Evolutionary conservation across 768 basidiomycete genomes (phyloP).

Genomic region (Mycena alexandri): DNA sequence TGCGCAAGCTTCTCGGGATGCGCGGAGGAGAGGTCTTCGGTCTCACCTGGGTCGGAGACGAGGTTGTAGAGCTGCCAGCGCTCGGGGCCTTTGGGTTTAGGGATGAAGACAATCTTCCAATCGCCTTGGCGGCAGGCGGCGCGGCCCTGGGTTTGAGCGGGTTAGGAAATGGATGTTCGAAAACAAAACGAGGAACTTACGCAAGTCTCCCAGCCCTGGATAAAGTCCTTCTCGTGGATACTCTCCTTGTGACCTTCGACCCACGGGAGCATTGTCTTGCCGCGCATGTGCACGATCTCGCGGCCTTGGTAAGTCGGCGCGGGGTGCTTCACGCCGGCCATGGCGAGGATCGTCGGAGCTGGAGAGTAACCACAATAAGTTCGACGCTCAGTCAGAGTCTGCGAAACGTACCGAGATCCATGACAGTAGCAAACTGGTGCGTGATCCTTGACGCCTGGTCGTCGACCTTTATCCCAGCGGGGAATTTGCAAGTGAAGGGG

Average conservation of each 20-base stretch:
- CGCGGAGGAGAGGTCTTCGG: neutral
- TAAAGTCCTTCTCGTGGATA: constrained; percentile 27
- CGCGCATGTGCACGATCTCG: constrained; percentile 25
- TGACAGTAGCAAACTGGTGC: constrained; percentile 17
- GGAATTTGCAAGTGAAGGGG: constrained; percentile 20
- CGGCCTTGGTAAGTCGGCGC: constrained; percentile 21
- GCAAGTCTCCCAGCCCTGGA: constrained; percentile 22
- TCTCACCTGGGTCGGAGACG: constrained; percentile 20
- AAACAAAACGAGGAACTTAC: constrained; percentile 4
- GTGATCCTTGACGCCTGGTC: constrained; percentile 11
- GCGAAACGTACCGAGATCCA: constrained; percentile 13
- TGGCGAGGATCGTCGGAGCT: constrained; percentile 24
- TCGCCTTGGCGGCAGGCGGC: constrained; percentile 24
- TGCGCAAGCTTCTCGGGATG: constrained; percentile 11
- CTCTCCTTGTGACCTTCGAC: constrained; percentile 1
- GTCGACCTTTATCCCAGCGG: constrained; percentile 5
- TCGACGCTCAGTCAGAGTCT: too few relatives aligned
- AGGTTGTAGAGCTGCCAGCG: constrained; percentile 25
- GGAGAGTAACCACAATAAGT: neutral
- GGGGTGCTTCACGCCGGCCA: constrained; percentile 22
- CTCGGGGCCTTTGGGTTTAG: constrained; percentile 17
- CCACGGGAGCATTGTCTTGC: constrained; percentile 24
- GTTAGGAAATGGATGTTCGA: neutral
- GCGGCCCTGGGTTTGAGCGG: constrained; percentile 1
- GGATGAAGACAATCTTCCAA: constrained; percentile 28